Evolutionary conservation across 2,329 filamentous ascomycete species (phyloP).

Genomic region (Colletotrichum falcatum): DNA sequence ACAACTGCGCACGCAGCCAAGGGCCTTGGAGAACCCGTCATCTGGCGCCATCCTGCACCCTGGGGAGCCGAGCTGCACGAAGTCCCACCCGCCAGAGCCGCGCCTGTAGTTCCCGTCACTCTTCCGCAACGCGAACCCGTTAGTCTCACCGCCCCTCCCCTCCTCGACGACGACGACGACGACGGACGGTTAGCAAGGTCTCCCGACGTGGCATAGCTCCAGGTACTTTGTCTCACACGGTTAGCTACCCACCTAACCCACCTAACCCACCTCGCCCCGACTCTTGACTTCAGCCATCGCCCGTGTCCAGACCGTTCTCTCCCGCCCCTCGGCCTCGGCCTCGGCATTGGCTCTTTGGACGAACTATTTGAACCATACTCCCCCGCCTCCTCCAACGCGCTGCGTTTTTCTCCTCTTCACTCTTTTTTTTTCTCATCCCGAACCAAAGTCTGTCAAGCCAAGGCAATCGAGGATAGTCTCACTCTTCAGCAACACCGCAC

Average conservation of each 20-base stretch:
- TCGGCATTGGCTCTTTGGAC: neutral
- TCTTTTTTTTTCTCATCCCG: constrained; percentile 12
- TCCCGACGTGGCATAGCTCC: constrained; percentile 10
- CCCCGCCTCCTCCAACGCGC: neutral
- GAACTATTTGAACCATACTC: constrained; percentile 28
- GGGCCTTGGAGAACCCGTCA: neutral
- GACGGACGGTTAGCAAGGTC: neutral
- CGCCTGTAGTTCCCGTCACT: neutral
- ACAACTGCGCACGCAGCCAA: neutral
- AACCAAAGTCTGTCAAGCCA: neutral
- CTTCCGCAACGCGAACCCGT: neutral
- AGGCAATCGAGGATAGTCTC: constrained; percentile 15
- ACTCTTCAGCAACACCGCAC: neutral
- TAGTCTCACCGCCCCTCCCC: constrained; percentile 1
- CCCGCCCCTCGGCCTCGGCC: neutral
- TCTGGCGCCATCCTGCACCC: neutral
- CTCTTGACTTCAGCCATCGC: constrained; percentile 2
- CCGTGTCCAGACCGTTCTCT: constrained; percentile 8
- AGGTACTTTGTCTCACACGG: neutral
- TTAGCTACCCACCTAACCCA: neutral
- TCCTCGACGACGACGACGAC: neutral
- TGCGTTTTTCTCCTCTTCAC: neutral
- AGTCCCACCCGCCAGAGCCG: neutral
- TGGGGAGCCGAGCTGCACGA: neutral
- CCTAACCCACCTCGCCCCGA: neutral